Percentiles rank a stretch among this genome's conserved stretches.
phyloP scores from a whole-genome alignment of 106 monocot genomes.

The Triglochin maritima region DNA sequence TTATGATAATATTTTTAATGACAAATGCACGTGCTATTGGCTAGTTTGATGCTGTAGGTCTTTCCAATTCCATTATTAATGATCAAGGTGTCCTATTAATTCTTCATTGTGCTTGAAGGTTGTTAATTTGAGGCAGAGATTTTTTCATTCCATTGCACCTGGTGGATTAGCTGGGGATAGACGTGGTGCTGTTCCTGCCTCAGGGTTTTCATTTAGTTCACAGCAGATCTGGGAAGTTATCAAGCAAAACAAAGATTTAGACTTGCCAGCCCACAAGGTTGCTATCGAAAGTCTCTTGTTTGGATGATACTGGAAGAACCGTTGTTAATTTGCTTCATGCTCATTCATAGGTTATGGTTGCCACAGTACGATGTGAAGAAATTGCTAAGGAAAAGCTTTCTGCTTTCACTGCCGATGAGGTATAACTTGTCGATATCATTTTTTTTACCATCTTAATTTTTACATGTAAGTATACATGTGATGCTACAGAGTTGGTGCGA shows the following conservation, averaged over 20 bases:
- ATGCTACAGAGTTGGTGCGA: constrained; percentile 46
- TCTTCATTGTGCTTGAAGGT: constrained; percentile 35
- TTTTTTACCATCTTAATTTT: neutral
- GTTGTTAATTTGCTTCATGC: neutral
- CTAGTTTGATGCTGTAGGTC: too few relatives aligned
- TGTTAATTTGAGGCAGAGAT: constrained; percentile 67
- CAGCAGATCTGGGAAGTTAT: constrained; percentile 96
- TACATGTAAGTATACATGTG: neutral
- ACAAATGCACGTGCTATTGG: too few relatives aligned
- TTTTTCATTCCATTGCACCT: constrained; percentile 82
- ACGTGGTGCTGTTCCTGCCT: constrained; percentile 89
- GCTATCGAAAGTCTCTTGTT: neutral
- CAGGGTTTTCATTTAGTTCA: constrained; percentile 87
- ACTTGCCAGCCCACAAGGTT: constrained; percentile 93
- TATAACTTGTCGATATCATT: constrained; percentile 8
- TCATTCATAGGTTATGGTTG: constrained; percentile 78
- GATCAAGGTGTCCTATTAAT: too few relatives aligned
- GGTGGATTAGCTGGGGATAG: constrained; percentile 98
- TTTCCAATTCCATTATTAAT: too few relatives aligned
- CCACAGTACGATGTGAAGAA: constrained; percentile 97
- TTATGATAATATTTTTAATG: too few relatives aligned
- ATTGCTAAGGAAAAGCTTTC: constrained; percentile 85
- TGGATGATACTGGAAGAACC: neutral
- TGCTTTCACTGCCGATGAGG: constrained; percentile 58
- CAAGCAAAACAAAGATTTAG: constrained; percentile 96